phyloP scores from a whole-genome alignment of 2,329 filamentous ascomycete genomes.

The Cladosporium sphaerospermum region DNA sequence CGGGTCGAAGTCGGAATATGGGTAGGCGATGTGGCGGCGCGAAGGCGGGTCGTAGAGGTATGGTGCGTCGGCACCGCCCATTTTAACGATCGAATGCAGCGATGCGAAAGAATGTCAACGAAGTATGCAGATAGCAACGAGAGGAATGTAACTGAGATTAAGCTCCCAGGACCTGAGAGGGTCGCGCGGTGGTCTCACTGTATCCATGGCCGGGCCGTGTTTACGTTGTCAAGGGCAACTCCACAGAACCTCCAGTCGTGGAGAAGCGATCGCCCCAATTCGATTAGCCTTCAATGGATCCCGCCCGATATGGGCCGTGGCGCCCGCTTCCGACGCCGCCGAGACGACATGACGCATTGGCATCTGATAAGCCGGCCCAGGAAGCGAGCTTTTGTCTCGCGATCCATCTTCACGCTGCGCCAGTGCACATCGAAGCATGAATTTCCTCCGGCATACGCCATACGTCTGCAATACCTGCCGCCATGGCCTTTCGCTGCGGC shows the following conservation, averaged over 20 bases:
- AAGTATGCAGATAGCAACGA: background rate
- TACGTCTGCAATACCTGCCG: constrained; percentile 2
- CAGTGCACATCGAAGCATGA: background rate
- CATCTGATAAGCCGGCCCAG: constrained; percentile 5
- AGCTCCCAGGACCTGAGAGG: too few relatives aligned
- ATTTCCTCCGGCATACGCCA: background rate
- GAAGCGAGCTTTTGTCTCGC: background rate
- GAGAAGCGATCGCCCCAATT: background rate
- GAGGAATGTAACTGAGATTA: constrained; percentile 5
- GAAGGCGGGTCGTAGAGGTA: constrained; percentile 64
- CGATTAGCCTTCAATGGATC: background rate
- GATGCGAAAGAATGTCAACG: constrained; percentile 3
- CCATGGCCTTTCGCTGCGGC: background rate
- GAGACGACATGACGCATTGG: background rate
- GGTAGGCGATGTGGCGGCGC: constrained; percentile 49
- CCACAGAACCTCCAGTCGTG: background rate
- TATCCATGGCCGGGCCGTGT: background rate
- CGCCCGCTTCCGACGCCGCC: constrained; percentile 4
- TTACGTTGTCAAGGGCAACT: background rate
- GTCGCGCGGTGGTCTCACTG: background rate
- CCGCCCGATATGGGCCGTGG: constrained; percentile 1
- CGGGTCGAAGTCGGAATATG: constrained; percentile 65
- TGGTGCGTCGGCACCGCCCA: constrained; percentile 44
- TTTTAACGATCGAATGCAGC: constrained; percentile 11
- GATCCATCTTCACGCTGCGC: background rate